Evolutionary conservation across 441 rosid genomes (phyloP), one percentile per base, ranked within the genome.

Genomic region (Viola pubescens): DNA sequence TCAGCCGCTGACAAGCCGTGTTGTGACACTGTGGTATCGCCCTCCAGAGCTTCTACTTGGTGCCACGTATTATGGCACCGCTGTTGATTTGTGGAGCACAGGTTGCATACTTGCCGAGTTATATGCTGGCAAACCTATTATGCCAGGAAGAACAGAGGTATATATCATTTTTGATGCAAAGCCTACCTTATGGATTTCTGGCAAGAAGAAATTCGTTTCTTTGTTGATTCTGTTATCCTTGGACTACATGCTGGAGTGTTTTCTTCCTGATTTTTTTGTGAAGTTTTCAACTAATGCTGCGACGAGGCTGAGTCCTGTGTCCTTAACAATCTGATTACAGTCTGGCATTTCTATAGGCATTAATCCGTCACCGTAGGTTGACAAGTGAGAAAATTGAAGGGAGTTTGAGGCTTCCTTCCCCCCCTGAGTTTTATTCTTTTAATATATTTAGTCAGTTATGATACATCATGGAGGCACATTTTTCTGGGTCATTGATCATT

Each of bases 81-180:
- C 97, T 47, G 94, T 92, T 59, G 98, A 92, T 81, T 79, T 89
- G 58, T 92, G 98, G 98, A 92, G 98, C 61, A 61, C 94, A 4
- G 98, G 98, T 65, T 94, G 98, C 74, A 86, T 94, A 69, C 89
- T 89, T 68, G 96, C 97, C 12, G 98, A 94, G 66, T 61, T 90
- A 48, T 90, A 88, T 65, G 89, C 96, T n/a, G 98, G 97, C 72
- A 92, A 92, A 82, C 98, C 97, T 68, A 89, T 86, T 11, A 89
- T 94, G 98, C 98, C 97, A 11, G 98, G 98, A 76, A 82, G 98
- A 84, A 94, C 96, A 11, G 97, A 89, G 98, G 98, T 87, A 75
- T 14, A 45, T 58, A 5, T 16, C 12, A 13, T 47, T 26, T 26
- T 26, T 2, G 34, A 26, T 26, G 34, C 34, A 26, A 26, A 26